Evolutionary conservation across 148 eudicot genomes (phyloP), one percentile per base, ranked within the genome.

Genomic region (Chenopodium quinoa): DNA sequence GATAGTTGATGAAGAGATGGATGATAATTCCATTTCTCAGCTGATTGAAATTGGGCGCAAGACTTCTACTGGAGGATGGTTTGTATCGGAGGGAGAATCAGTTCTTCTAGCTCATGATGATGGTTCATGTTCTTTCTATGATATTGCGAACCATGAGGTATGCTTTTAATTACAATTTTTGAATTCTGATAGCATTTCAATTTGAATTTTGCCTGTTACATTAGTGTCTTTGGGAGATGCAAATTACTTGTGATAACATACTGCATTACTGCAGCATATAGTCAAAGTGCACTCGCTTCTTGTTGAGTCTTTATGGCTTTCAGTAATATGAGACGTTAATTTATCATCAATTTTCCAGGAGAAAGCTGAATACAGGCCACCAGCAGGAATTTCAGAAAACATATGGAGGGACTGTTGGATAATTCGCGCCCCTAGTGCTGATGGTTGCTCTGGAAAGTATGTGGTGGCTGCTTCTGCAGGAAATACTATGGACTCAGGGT

Each of bases 391-490:
- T 70, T 85, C 91, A 20, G 87, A 90, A 75, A 90, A 93, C 81
- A 73, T 91, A 63, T 95, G 97, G 98, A 89, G 90, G 78, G 98
- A 95, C 83, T 95, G 98, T 79, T 95, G 98, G 98, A 82, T 93
- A 77, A 71, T 93, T 44, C 94, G 94, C 68, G 98, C 97, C 71
- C 91, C 94, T 70, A 84, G 92, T 79, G 90, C 94, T 23, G 98
- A 95, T 77, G 97, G 97, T 37, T 93, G 94, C 65, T 85, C 97
- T 0, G 93, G 91, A 64, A 95, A 86, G 89, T 93, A 92, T 82
- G 97, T 95, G 67, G 94, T 95, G 71, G 97, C 98, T 54, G 98
- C 97, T 71, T 95, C 98, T 81, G 98, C 98, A 63, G 98, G 98
- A 70, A 95, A 93, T 79, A 91, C 93, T n/a, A 62, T 85, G 75